Evolutionary conservation across 2,329 filamentous ascomycete species (phyloP), one percentile per base, ranked within the genome.

Genomic region (Colletotrichum sp.): DNA sequence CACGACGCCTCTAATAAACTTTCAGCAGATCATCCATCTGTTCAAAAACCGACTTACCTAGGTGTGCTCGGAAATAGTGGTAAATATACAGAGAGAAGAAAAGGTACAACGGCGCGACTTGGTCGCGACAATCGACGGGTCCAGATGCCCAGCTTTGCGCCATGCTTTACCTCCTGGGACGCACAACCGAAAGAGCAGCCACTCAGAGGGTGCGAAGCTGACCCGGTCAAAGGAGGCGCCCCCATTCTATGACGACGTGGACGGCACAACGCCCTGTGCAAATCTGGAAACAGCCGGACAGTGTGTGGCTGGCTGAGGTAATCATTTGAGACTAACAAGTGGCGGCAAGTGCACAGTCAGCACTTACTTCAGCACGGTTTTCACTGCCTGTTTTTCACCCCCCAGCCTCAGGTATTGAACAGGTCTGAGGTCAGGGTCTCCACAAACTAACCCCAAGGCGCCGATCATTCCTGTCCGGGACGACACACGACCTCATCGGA

Each of bases 401-500:
- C 13, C 13, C 10, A 18, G n/a, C 4, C 5, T 7, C 39, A n/a
- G 28, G 62, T 68, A 69, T 77, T 15, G 22, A 68, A 78, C 77
- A 78, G 77, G 75, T 72, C 64, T 78, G 77, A 78, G 71, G 77
- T 77, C 77, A 78, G 52, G 55, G 65, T 57, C 64, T 59, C 74
- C 74, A 24, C 74, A 39, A 12, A 22, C 65, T 15, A 48, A 28
- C 71, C 66, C 66, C 57, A 68, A 62, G 36, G 12, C 34, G 77
- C 71, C 68, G 77, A 78, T 78, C 77, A 59, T 77, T 77, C 63
- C 77, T 66, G 18, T 70, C 66, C 67, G 57, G 60, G 72, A 75
- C 64, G 55, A 69, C 72, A 68, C 75, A 78, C 77, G 75, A 77
- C 77, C 75, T 78, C 77, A 78, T 71, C 77, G 59, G 72, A 72